Conservation (phyloP, 805 yeast species). For the Ogataea siamensis region DNA sequence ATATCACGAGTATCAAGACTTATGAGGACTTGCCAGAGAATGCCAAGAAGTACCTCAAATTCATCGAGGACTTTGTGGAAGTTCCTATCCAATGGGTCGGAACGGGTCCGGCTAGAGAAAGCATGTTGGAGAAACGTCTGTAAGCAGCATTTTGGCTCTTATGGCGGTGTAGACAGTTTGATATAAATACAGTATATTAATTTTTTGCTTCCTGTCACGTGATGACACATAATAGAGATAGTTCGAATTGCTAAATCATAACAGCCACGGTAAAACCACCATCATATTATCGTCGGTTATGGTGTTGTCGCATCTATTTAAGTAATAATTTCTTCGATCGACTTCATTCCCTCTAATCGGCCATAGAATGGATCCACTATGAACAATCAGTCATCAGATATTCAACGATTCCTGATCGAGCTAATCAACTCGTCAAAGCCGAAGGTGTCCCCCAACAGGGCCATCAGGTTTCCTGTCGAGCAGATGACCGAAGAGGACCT, state of each 20-base stretch:
- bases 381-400: slow-evolving; percentile 18
- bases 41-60: slow-evolving; percentile 80
- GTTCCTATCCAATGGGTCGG: slow-evolving; percentile 97
- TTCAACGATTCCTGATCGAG: slow-evolving; percentile 26
- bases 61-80: slow-evolving; percentile 77
- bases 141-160: slow-evolving; percentile 3
- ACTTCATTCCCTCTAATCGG: not conserved
- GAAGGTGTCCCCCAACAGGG: slow-evolving; percentile 23
- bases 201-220: slow-evolving; percentile 14
- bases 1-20: slow-evolving; percentile 66
- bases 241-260: slow-evolving; percentile 9
- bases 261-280: slow-evolving; percentile 9
- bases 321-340: not conserved
- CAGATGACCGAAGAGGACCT: slow-evolving; percentile 47
- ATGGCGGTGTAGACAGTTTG: slow-evolving; percentile 6
- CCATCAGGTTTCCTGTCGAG: slow-evolving; percentile 20
- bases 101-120: slow-evolving; percentile 95
- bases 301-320: slow-evolving; percentile 2
- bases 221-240: slow-evolving; percentile 14
- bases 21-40: slow-evolving; percentile 83
- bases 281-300: not conserved
- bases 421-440: slow-evolving; percentile 31
- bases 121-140: slow-evolving; percentile 66
- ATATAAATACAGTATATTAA: not conserved
- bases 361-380: slow-evolving; percentile 6